Base-by-base conservation (phyloP, 2,329 filamentous ascomycete species). In the Cladosporium velox region DNA sequence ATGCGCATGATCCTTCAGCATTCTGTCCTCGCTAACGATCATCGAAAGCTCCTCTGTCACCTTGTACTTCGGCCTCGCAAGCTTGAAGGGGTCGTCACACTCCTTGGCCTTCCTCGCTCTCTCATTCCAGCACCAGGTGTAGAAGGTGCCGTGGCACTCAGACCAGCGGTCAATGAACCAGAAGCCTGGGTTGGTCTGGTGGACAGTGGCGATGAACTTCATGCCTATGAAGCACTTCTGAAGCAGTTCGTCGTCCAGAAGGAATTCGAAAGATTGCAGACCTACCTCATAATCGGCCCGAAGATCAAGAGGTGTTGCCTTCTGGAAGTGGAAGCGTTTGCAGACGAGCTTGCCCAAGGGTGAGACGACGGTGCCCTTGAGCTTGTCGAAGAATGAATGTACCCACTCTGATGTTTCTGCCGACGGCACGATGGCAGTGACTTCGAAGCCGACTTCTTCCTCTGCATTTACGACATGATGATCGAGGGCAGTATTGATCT, bases 211-310 rank as follows among this genome's bases (percentile, higher is more conserved):
- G 41, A 79, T 72, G 58, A 84, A 73, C 74, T 81, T 83, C 78
- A 83, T 77, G 0, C 92, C 91, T 0, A 84, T 77, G 66, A 86
- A 85, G 73, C 90, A 86, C 65, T 86, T 80, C 32, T 80, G 67
- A 21, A 90, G 77, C 2, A 87, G 75, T 4, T 83, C 76, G 30
- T 87, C 84, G 67, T 97, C 93, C 3, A 97, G 74, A 72, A 90
- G 87, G 69, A 96, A 89, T 14, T 76, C 75, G 68, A 81, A 78
- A 55, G 81, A 82, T 52, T 85, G 81, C n/a, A 69, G 52, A 18
- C 77, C 71, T 8, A 67, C 67, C 12, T 65, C 30, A 1, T 54
- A 59, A 21, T 69, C 59, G 30, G 67, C 26, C n/a, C 72, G 68
- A 32, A 75, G 59, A 67, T 73, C 70, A 35, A 69, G 59, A 47